Evolutionary conservation across 2,329 filamentous ascomycete species (phyloP).

Genomic region (Hymenoscyphus fraxineus): DNA sequence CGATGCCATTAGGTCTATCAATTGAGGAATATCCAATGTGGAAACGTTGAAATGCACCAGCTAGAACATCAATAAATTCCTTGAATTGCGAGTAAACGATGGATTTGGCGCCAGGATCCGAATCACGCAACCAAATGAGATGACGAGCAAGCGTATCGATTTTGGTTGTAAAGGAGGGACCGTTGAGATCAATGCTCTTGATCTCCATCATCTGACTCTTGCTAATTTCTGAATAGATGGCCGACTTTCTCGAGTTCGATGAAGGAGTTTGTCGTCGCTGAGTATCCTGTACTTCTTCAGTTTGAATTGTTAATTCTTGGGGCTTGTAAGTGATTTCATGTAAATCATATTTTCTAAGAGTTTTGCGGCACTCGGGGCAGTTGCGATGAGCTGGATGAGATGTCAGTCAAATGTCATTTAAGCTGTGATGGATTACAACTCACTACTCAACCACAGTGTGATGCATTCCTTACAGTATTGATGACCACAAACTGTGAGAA

Average conservation of each 20-base stretch:
- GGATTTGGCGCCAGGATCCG: conserved; percentile 83
- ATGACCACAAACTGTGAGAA: conserved; percentile 84
- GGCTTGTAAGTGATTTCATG: conserved; percentile 84
- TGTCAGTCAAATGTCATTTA: conserved; percentile 2
- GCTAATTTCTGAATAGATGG: conserved; percentile 76
- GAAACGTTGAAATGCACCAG: conserved; percentile 64
- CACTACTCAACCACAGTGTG: conserved; percentile 63
- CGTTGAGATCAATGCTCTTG: conserved; percentile 71
- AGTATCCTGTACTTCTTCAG: conserved; percentile 44
- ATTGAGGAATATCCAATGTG: conserved; percentile 72
- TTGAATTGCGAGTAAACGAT: conserved; percentile 93
- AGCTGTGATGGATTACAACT: conserved; percentile 7
- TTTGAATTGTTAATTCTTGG: conserved; percentile 64
- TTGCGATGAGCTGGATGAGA: conserved; percentile 53
- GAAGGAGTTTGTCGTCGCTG: conserved; percentile 25
- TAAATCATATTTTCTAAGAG: conserved; percentile 62
- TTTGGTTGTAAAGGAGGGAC: conserved; percentile 80
- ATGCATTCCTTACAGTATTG: conserved; percentile 91
- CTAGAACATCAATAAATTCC: conserved; percentile 73
- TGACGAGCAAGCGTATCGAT: conserved; percentile 81
- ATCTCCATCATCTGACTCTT: conserved; percentile 71
- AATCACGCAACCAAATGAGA: conserved; percentile 76
- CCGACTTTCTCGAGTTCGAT: conserved; percentile 32
- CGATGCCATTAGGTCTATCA: conserved; percentile 63
- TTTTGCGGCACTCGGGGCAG: conserved; percentile 81